These are phyloP conservation scores for Ceratocystis eucalypticola DNA, from an alignment of 2,329 filamentous ascomycete genomes.

Conservation along the genomic window DNA sequence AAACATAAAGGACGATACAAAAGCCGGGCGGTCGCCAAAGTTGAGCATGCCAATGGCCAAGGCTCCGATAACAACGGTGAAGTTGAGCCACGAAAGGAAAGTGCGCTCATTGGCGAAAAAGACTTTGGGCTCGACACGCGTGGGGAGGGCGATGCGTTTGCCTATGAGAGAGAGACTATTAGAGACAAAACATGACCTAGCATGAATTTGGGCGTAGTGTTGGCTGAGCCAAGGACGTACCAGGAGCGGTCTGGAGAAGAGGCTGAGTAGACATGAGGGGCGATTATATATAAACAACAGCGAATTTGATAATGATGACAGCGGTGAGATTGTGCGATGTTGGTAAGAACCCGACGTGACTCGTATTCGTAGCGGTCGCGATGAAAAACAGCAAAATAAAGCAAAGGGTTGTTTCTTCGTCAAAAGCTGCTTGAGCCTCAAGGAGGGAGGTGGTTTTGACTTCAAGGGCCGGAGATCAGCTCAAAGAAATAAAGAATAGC, in stretches of 20 bases:
- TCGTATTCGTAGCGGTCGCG: background rate
- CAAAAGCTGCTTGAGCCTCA: background rate
- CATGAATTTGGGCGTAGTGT: no score
- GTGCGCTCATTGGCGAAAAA: conserved; percentile 99
- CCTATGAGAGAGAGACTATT: conserved; percentile 40
- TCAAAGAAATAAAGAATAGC: no score
- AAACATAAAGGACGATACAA: conserved; percentile 87
- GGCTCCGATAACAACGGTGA: conserved; percentile 94
- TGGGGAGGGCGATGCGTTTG: conserved; percentile 96
- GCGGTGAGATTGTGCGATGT: background rate
- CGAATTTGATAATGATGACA: conserved; percentile 20
- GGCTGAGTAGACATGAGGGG: conserved; percentile 75
- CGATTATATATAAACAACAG: conserved; percentile 4
- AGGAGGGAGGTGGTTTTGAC: background rate
- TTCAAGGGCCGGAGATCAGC: background rate
- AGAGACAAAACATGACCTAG: background rate
- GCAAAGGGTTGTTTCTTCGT: background rate
- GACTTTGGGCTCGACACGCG: conserved; percentile 96
- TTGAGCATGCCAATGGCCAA: conserved; percentile 95
- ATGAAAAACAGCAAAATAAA: background rate
- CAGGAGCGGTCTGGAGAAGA: conserved; percentile 83
- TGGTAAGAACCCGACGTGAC: background rate
- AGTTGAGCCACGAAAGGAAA: conserved; percentile 99
- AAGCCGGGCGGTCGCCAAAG: conserved; percentile 88
- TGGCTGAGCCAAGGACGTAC: conserved; percentile 36